A percentile compares a stretch with the other conserved stretches of the same genome.
Conservation (phyloP, 495 filamentous ascomycete species). For the Entonaema liquescens region DNA sequence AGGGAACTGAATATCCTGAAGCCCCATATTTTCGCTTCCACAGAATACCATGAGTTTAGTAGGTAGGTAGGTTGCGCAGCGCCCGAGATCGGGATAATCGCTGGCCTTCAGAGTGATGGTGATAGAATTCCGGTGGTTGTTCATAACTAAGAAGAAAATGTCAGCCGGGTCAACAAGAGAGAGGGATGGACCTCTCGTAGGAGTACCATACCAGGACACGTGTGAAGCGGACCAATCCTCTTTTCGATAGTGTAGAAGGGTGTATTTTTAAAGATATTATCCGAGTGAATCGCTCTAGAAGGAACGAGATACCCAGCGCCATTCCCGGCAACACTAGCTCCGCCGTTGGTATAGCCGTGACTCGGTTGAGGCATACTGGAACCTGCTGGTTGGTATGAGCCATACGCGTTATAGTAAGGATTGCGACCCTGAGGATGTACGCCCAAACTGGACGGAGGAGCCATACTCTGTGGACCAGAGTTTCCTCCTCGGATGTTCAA, state of each 20-base stretch:
- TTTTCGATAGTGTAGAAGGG: slow-evolving; percentile 76
- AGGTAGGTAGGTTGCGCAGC: slow-evolving; percentile 61
- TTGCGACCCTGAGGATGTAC: slow-evolving; percentile 26
- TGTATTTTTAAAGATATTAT: slow-evolving; percentile 72
- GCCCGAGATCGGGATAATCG: slow-evolving; percentile 56
- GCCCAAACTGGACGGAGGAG: slow-evolving; percentile 23
- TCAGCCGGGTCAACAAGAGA: slow-evolving; percentile 29
- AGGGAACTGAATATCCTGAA: slow-evolving; percentile 86
- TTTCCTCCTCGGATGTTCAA: slow-evolving; percentile 7
- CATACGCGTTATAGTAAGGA: slow-evolving; percentile 29
- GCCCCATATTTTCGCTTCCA: slow-evolving; percentile 62
- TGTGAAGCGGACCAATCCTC: slow-evolving; percentile 66
- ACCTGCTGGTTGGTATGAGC: slow-evolving; percentile 20
- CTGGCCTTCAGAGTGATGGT: slow-evolving; percentile 60
- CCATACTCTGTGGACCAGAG: slow-evolving; percentile 28
- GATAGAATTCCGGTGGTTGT: slow-evolving; percentile 66
- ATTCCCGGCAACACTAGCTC: slow-evolving; percentile 26
- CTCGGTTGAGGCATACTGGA: slow-evolving; percentile 9
- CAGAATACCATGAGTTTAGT: slow-evolving; percentile 84
- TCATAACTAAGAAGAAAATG: slow-evolving; percentile 57
- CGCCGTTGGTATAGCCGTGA: slow-evolving; percentile 18
- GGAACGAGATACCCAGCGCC: slow-evolving; percentile 27
- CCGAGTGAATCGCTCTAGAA: slow-evolving; percentile 41
- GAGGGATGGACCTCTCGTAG: slow-evolving; percentile 2
- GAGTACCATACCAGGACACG: slow-evolving; percentile 70